phyloP scores from a whole-genome alignment of 192 early-diverging fungal species.

The Globomyces pollinis-pini region DNA sequence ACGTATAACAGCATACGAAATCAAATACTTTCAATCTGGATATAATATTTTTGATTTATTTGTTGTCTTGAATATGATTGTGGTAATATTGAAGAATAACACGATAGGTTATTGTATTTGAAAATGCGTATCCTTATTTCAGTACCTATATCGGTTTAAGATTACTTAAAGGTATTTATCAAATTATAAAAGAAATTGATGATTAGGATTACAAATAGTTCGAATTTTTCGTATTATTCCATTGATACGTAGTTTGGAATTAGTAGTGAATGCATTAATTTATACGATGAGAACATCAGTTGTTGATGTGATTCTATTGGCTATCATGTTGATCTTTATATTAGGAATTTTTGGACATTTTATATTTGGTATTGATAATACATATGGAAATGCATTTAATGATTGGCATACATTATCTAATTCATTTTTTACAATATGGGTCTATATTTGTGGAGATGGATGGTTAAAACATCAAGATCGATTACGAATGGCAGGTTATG shows the following conservation, averaged over 20 bases:
- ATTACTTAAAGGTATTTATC: conserved; percentile 1
- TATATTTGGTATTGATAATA: conserved; percentile 27
- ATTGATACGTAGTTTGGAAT: conserved; percentile 24
- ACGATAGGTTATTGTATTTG: too few relatives aligned
- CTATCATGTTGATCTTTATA: conserved; percentile 38
- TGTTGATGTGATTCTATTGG: conserved; percentile 34
- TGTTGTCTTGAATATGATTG: too few relatives aligned
- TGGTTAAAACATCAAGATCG: conserved; percentile 34
- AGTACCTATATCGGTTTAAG: too few relatives aligned
- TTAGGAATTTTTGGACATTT: conserved; percentile 38
- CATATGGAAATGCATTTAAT: neutral
- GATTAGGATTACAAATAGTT: conserved; percentile 18
- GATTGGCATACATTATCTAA: conserved; percentile 21
- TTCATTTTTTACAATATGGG: conserved; percentile 25
- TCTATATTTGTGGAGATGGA: conserved; percentile 33
- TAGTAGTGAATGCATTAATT: conserved; percentile 36
- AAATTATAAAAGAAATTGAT: too few relatives aligned
- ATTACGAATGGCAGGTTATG: conserved; percentile 20
- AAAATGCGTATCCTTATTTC: too few relatives aligned
- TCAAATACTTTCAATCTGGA: neutral
- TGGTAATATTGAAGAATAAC: too few relatives aligned
- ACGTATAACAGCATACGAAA: neutral
- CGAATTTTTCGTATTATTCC: conserved; percentile 21
- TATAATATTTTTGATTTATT: neutral
- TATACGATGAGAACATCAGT: conserved; percentile 30